Evolutionary conservation across 1,139 yeast species (phyloP).

Genomic region (Taphrina betulina): DNA sequence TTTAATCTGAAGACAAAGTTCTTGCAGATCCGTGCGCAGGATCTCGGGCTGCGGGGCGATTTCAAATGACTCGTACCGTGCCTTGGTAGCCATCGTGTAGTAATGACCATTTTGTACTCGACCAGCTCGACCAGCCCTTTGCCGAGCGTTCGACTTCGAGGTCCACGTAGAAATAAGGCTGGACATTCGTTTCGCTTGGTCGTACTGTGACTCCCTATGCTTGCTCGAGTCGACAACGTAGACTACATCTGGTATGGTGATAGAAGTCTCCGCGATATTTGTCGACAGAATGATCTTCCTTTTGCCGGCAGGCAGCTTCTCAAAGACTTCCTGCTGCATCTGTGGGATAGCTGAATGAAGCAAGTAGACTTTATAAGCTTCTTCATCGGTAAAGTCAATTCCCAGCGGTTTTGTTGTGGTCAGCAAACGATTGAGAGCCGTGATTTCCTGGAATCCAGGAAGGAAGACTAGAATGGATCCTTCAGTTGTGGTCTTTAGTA

Average conservation of each 20-base stretch:
- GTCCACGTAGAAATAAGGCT: conserved; percentile 70
- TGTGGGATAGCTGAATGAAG: conserved; percentile 69
- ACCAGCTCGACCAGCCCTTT: conserved; percentile 86
- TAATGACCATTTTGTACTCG: conserved; percentile 73
- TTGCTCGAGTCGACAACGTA: conserved; percentile 76
- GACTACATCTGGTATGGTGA: conserved; percentile 80
- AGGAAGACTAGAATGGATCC: conserved; percentile 65
- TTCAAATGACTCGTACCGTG: conserved; percentile 51
- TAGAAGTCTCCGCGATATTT: conserved; percentile 71
- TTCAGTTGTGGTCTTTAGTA: conserved; percentile 31
- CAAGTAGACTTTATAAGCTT: conserved; percentile 55
- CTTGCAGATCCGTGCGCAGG: conserved; percentile 67
- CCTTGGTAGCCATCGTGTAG: conserved; percentile 63
- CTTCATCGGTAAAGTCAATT: conserved; percentile 47
- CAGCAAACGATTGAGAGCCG: conserved; percentile 62
- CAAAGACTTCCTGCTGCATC: conserved; percentile 69
- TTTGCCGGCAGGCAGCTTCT: conserved; percentile 49
- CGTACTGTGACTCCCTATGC: conserved; percentile 65
- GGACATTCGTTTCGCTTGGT: conserved; percentile 59
- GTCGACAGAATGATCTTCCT: conserved; percentile 76
- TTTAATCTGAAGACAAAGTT: conserved; percentile 69
- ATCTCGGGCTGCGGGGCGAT: conserved; percentile 76
- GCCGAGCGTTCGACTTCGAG: conserved; percentile 72
- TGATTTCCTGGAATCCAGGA: conserved; percentile 79
- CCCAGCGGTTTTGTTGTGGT: conserved; percentile 50